phyloP scores from a whole-genome alignment of 768 basidiomycete species.

The Candolleomyces efflorescens region DNA sequence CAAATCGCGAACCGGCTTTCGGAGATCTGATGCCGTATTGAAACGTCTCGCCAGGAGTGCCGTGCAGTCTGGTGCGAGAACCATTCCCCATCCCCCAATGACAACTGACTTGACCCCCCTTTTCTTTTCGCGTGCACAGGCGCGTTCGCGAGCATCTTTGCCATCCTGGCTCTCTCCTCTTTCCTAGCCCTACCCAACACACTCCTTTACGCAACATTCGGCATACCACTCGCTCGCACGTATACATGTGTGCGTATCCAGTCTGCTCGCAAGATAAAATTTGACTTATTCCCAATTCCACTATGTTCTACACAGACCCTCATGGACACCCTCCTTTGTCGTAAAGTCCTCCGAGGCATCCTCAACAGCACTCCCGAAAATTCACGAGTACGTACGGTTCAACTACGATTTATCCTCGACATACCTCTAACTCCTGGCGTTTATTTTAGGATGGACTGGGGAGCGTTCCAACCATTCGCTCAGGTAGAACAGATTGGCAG shows the following conservation, averaged over 20 bases:
- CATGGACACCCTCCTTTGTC: too few relatives aligned
- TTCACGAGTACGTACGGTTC: too few relatives aligned
- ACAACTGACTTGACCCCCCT: neutral
- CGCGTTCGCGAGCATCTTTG: neutral
- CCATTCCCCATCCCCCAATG: neutral
- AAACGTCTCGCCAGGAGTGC: neutral
- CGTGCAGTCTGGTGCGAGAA: neutral
- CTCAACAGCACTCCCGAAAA: too few relatives aligned
- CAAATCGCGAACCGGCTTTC: neutral
- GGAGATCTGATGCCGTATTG: constrained; percentile 7
- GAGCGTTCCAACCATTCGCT: too few relatives aligned
- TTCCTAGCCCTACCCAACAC: constrained; percentile 6
- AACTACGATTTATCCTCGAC: too few relatives aligned
- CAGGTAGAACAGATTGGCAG: too few relatives aligned
- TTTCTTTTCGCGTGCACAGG: neutral
- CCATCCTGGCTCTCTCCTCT: neutral
- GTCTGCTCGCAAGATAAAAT: neutral
- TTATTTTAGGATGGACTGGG: too few relatives aligned
- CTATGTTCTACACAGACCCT: neutral
- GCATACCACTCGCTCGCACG: neutral
- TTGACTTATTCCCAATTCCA: neutral
- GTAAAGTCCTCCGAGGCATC: too few relatives aligned
- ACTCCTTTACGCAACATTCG: neutral
- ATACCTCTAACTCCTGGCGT: too few relatives aligned
- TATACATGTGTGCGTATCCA: neutral